Conservation (phyloP, 768 basidiomycete species). For the Tulasnella sp. region DNA sequence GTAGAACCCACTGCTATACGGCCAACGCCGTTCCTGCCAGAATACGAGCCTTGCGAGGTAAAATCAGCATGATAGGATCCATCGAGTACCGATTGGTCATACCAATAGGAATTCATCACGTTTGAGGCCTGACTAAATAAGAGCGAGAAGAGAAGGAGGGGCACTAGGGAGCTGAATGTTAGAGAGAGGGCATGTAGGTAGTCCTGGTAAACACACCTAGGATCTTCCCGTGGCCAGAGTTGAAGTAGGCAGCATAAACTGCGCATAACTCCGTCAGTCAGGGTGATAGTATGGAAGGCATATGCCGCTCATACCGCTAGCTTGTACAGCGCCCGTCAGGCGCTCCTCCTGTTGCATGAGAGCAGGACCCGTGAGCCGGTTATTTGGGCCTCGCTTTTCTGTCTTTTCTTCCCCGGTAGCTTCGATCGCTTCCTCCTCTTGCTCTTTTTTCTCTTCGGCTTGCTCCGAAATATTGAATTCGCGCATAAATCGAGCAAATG, state of each 20-base stretch:
- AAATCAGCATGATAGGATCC: neutral
- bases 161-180: neutral
- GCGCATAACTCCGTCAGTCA: neutral
- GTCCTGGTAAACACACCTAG: neutral
- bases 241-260: conserved; percentile 2
- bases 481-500: conserved; percentile 28
- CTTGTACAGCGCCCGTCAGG: conserved; percentile 47
- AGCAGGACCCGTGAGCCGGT: conserved; percentile 6
- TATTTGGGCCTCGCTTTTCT: conserved; percentile 27
- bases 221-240: neutral
- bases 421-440: conserved; percentile 24
- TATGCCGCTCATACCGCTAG: neutral
- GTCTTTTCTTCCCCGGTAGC: conserved; percentile 28
- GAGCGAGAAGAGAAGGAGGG: neutral
- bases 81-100: neutral
- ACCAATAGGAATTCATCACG: conserved; percentile 11
- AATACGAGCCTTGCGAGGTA: neutral
- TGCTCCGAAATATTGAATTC: conserved; percentile 19
- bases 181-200: neutral
- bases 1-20: neutral
- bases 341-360: conserved; percentile 56
- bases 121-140: neutral
- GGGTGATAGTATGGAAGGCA: neutral
- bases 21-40: conserved; percentile 9
- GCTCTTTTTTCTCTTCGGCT: conserved; percentile 30